A percentile compares a stretch with the other conserved stretches of the same genome.
These are phyloP conservation scores for Paramecium sonneborni DNA, from an alignment of 73 alveolate genomes.

Conservation along the genomic window DNA sequence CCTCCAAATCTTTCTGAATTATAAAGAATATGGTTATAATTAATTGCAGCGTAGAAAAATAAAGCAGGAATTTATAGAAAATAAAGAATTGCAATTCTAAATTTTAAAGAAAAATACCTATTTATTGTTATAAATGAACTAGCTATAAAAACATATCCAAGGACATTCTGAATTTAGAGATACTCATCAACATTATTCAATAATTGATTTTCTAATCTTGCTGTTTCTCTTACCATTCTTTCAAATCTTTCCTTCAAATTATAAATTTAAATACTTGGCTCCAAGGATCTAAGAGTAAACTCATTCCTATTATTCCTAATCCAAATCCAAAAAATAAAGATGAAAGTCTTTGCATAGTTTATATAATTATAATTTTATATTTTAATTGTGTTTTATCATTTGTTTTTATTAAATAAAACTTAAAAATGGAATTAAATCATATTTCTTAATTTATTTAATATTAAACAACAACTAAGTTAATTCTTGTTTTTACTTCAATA, in stretches of 20 bases:
- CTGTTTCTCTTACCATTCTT: constrained; percentile 33
- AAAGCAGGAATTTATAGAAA: background rate
- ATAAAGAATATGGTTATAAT: background rate
- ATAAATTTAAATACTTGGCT: background rate
- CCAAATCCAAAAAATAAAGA: constrained; percentile 5
- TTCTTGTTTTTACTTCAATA: too few relatives aligned
- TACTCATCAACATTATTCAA: background rate
- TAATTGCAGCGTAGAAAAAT: background rate
- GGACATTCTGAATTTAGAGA: background rate
- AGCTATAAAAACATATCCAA: background rate
- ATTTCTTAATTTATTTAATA: too few relatives aligned
- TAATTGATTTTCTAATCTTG: background rate
- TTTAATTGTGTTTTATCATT: background rate
- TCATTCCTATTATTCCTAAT: constrained; percentile 30
- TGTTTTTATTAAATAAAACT: too few relatives aligned
- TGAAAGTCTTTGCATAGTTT: background rate
- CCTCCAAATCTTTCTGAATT: constrained; percentile 55
- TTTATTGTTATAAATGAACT: constrained; percentile 35
- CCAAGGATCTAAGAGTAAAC: constrained; percentile 4
- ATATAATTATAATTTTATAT: background rate
- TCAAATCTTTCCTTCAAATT: constrained; percentile 23
- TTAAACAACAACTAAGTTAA: too few relatives aligned
- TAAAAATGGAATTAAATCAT: too few relatives aligned
- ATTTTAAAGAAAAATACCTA: background rate
- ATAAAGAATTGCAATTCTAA: constrained; percentile 15